Evolutionary conservation across 2,329 filamentous ascomycete genomes (phyloP).

Genomic region (Alternaria conjuncta): DNA sequence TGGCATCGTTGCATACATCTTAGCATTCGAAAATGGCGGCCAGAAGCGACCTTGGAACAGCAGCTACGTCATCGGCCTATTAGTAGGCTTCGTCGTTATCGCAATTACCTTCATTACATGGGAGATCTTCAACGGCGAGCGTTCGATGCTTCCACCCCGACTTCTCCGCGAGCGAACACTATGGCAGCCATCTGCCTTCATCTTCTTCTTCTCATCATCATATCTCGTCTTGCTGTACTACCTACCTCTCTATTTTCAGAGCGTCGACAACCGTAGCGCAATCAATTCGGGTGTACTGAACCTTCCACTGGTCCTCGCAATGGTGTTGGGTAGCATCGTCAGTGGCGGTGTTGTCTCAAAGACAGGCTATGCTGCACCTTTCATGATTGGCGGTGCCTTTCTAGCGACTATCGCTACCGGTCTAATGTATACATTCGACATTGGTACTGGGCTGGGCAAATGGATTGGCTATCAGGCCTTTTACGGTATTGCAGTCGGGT

Average conservation of each 20-base stretch:
- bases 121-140: slow-evolving; percentile 49
- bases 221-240: slow-evolving; percentile 54
- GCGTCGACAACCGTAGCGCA: slow-evolving; percentile 45
- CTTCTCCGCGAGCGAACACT: slow-evolving; percentile 51
- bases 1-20: slow-evolving; percentile 49
- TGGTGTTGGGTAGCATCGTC: slow-evolving; percentile 19
- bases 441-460: slow-evolving; percentile 40
- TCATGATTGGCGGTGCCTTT: slow-evolving; percentile 33
- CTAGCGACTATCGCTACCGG: slow-evolving; percentile 48
- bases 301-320: slow-evolving; percentile 50
- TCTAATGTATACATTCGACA: slow-evolving; percentile 51
- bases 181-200: slow-evolving; percentile 40
- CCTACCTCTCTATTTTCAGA: slow-evolving; percentile 59
- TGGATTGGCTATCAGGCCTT: slow-evolving; percentile 59
- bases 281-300: slow-evolving; percentile 52
- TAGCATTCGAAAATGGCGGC: slow-evolving; percentile 56
- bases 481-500: slow-evolving; percentile 46
- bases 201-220: slow-evolving; percentile 45
- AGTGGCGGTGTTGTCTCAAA: slow-evolving; percentile 14
- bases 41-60: slow-evolving; percentile 32
- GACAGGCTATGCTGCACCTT: slow-evolving; percentile 46
- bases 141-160: slow-evolving; percentile 48
- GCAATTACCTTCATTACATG: slow-evolving; percentile 42
- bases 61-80: slow-evolving; percentile 53
- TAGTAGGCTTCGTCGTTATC: slow-evolving; percentile 54